Evolutionary conservation across 2,329 filamentous ascomycete genomes (phyloP), one percentile per base, ranked within the genome.

Genomic region (Beauveria caledonica): DNA sequence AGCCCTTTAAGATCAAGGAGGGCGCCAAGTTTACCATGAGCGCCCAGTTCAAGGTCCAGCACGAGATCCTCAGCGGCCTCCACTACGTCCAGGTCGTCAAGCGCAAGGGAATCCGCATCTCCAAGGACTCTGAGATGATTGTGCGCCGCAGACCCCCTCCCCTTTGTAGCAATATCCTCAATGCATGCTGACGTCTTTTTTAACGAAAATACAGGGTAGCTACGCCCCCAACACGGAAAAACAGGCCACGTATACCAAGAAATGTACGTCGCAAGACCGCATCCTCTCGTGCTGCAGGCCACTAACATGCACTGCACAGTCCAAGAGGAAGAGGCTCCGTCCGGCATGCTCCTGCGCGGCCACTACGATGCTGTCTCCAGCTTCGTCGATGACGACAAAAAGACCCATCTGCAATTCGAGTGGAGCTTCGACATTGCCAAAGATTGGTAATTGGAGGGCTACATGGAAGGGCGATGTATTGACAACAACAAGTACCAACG

Each of bases 91-190:
- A 99, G 78, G 84, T 92, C 45, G 89, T 97, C 64, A 96, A 94
- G 83, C 83, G 92, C 68, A 92, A 92, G 81, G 89, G 90, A 59
- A 82, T 97, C 72, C 85, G 85, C 62, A 85, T 93, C 63, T 90
- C 88, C 79, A 99, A 97, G 84, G 89, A 94, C 70, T 89, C 95
- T 68, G 93, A 97, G 80, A 99, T 99, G 94, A 89, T 99, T 83
- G 92, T 94, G 76, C 71, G 87, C 8, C 36, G 13, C n/a, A 33
- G 9, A 81, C 17, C 17, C 11, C 15, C 11, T 15, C n/a, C 8
- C 40, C 25, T 27, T 9, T 40, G 6, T 10, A 5, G 13, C 5
- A 13, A 52, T 40, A 3, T 3, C 11, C 2, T 21, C 0, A 11
- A 51, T 6, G 23, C 2, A 8, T 59, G n/a, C 45, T 46, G 21